phyloP scores from a whole-genome alignment of 73 alveolate species.

The Stentor roeselii region DNA sequence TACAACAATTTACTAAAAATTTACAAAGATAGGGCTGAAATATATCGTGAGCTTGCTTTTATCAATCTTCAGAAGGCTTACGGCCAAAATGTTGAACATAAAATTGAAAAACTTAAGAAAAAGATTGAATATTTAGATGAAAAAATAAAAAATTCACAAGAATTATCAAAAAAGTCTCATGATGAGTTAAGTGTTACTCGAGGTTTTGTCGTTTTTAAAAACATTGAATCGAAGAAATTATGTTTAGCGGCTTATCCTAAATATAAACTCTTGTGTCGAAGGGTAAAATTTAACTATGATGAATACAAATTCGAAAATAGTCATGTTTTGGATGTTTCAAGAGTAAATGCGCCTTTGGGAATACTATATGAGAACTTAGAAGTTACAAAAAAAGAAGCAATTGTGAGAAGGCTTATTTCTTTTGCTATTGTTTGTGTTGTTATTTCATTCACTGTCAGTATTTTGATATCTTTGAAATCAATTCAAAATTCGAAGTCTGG shows the following conservation, averaged over 20 bases:
- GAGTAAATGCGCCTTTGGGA: not conserved
- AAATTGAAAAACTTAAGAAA: conserved; percentile 15
- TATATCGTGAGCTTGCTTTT: conserved; percentile 11
- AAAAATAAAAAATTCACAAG: conserved; percentile 18
- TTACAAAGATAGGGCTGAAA: conserved; percentile 41
- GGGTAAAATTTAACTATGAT: not conserved
- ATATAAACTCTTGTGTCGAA: not conserved
- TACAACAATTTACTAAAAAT: conserved; percentile 26
- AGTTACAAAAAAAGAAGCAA: not conserved
- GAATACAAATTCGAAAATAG: not conserved
- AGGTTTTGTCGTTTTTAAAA: conserved; percentile 52
- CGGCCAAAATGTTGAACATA: not conserved
- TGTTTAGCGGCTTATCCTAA: conserved; percentile 33
- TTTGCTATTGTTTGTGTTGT: conserved; percentile 25
- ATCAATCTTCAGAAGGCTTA: not conserved
- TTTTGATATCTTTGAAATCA: conserved; percentile 28
- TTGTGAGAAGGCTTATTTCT: conserved; percentile 5
- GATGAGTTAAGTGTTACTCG: conserved; percentile 37
- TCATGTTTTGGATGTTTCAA: not conserved
- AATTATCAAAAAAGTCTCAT: conserved; percentile 28
- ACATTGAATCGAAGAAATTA: conserved; percentile 23
- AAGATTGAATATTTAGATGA: conserved; percentile 37
- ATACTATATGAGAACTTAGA: conserved; percentile 24
- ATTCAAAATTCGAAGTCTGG: conserved; percentile 29
- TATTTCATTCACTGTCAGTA: conserved; percentile 30